A percentile compares a stretch with the other conserved stretches of the same genome.
Conservation (phyloP, 2,329 filamentous ascomycete species). For the Endothia cerciana region DNA sequence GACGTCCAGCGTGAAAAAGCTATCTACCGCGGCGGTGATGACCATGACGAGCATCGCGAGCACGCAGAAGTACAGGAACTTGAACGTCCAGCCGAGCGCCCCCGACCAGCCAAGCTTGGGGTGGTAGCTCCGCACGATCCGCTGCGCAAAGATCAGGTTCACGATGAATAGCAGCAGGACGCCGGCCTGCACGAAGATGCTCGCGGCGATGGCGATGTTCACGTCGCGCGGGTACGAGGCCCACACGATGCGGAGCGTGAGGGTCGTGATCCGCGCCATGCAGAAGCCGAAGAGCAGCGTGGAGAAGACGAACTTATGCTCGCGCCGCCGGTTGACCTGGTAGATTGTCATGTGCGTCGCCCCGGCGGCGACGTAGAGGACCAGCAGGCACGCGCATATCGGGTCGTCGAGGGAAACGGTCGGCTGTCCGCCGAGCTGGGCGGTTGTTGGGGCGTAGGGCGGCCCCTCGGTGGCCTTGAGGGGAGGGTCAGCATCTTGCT, state of each 20-base stretch:
- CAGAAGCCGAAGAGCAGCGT: conserved; percentile 62
- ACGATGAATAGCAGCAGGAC: conserved; percentile 76
- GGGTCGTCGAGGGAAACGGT: conserved; percentile 63
- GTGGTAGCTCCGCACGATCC: conserved; percentile 74
- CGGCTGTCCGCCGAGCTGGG: conserved; percentile 62
- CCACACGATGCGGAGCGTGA: conserved; percentile 58
- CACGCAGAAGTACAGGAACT: conserved; percentile 61
- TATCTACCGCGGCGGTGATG: conserved; percentile 66
- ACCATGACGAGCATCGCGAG: conserved; percentile 65
- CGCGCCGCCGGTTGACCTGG: conserved; percentile 52
- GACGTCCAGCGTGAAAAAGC: conserved; percentile 66
- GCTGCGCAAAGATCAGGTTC: conserved; percentile 78
- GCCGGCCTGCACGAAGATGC: conserved; percentile 73
- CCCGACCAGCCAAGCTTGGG: conserved; percentile 72
- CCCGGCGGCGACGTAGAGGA: conserved; percentile 59
- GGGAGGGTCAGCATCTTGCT: neutral
- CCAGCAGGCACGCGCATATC: conserved; percentile 65
- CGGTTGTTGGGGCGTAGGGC: conserved; percentile 48
- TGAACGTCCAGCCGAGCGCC: conserved; percentile 55
- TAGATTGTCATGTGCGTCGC: conserved; percentile 62
- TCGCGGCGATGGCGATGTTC: conserved; percentile 59
- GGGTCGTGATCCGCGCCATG: conserved; percentile 56
- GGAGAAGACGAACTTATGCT: conserved; percentile 64
- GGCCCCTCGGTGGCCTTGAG: conserved; percentile 33
- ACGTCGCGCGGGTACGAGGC: conserved; percentile 46